Evolutionary conservation across 176 grass and related monocot genomes (phyloP), one percentile per base, ranked within the genome.

Genomic region (Thalia dealbata): DNA sequence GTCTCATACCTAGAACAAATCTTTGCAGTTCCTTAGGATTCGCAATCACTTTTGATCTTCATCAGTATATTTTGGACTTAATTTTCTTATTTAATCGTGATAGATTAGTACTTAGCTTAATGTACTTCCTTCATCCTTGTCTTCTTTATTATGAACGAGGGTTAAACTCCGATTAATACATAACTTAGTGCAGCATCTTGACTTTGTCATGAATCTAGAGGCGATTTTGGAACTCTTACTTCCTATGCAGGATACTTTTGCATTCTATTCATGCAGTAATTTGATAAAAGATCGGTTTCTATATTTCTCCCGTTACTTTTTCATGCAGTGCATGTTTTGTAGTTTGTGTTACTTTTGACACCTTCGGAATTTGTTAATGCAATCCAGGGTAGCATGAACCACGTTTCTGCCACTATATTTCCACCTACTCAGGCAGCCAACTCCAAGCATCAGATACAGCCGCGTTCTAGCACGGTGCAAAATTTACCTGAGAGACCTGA

Each of bases 401-500:
- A 66, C 52, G 29, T 61, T 22, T 29, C 67, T 50, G 25, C 63
- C 30, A 26, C 55, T 55, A 6, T 16, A 14, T 10, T 77, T 41
- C 25, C 9, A 19, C 28, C 28, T 16, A 67, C 24, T 54, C 64
- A 19, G 28, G 52, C 42, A 2, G n/a, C 75, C 38, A 60, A 22
- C 32, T 28, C 77, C 51, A 71, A 71, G 67, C 52, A 61, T 62
- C n/a, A 79, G n/a, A 14, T 35, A 50, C 24, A 71, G 21, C 55
- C 22, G 70, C 35, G 77, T 50, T 79, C 52, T 2, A 51, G 77
- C 42, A 15, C 25, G 9, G 22, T 25, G 15, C 13, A 25, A 15
- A 50, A n/a, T 79, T 58, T 79, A 19, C 51, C 67, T 9, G 67
- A 79, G 15, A 79, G 67, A 24, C 54, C 77, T 48, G 67, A 71